A percentile compares a stretch with the other conserved stretches of the same genome.
Conservation (phyloP, 306 rosid species). For the Psophocarpus tetragonolobus region DNA sequence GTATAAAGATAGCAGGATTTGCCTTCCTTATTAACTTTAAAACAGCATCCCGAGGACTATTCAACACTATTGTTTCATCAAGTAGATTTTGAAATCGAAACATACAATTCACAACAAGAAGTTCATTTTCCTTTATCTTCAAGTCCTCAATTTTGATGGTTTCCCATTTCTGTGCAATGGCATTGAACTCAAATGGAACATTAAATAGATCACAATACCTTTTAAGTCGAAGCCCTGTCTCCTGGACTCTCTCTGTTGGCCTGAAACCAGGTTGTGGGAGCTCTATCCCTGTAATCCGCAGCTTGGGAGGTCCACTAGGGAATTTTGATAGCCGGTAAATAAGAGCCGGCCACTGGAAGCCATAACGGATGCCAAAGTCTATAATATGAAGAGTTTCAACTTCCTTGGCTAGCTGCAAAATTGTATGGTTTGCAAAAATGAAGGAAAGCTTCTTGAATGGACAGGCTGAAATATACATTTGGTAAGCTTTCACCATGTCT, state of each 20-base stretch:
- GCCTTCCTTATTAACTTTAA: constrained; percentile 49
- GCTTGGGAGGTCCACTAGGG: constrained; percentile 63
- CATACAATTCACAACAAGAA: constrained; percentile 52
- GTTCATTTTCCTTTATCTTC: constrained; percentile 48
- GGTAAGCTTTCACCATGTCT: constrained; percentile 58
- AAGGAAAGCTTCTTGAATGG: constrained; percentile 55
- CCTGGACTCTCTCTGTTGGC: constrained; percentile 51
- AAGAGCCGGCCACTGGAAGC: constrained; percentile 78
- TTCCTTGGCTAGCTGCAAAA: constrained; percentile 48
- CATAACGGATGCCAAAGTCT: constrained; percentile 75
- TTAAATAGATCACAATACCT: constrained; percentile 61
- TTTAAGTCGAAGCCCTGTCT: constrained; percentile 40
- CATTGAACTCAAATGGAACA: constrained; percentile 52
- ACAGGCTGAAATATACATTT: constrained; percentile 49
- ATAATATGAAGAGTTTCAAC: constrained; percentile 58
- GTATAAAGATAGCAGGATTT: constrained; percentile 54
- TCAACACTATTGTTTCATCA: constrained; percentile 58
- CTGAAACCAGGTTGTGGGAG: constrained; percentile 48
- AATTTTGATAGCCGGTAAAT: constrained; percentile 51
- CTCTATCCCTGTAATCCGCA: constrained; percentile 73
- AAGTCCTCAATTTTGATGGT: constrained; percentile 56
- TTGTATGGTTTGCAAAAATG: constrained; percentile 55
- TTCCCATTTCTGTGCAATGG: constrained; percentile 69
- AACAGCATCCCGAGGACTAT: constrained; percentile 65
- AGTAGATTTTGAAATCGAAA: constrained; percentile 51